Evolutionary conservation across 1,284 basidiomycete genomes (phyloP).

Genomic region (Athelia psychrophila): DNA sequence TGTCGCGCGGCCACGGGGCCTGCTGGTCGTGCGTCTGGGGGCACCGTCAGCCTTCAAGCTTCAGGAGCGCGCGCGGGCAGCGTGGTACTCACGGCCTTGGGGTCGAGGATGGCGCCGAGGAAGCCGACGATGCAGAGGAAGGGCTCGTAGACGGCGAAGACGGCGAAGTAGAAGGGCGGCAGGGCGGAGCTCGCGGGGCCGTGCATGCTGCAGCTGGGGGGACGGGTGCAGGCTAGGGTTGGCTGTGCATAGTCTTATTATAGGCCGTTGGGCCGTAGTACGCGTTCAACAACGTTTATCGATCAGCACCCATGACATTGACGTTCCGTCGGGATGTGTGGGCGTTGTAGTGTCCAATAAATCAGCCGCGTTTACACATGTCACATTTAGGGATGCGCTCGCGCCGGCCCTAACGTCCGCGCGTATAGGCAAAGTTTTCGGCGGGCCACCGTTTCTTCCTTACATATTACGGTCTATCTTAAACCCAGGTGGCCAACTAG

Average conservation of each 20-base stretch:
- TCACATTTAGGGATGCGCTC: too few species aligned
- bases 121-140: conserved; percentile 61
- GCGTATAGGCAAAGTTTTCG: conserved; percentile 8
- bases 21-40: conserved; percentile 66
- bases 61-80: conserved; percentile 4
- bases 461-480: conserved; percentile 58
- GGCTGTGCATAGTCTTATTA: too few species aligned
- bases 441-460: conserved; percentile 33
- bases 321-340: too few species aligned
- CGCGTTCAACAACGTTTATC: neutral
- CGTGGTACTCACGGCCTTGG: conserved; percentile 48
- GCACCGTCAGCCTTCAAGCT: conserved; percentile 9
- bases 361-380: too few species aligned
- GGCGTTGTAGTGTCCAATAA: too few species aligned
- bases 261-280: too few species aligned
- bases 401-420: neutral
- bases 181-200: conserved; percentile 49
- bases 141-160: conserved; percentile 74
- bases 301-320: neutral
- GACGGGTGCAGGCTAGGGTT: too few species aligned
- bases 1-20: conserved; percentile 61
- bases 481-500: conserved; percentile 61
- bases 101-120: conserved; percentile 63
- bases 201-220: neutral
- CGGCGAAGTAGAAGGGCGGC: conserved; percentile 65